Percentiles rank a stretch among this genome's conserved stretches.
Evolutionary conservation across 78 protist species (phyloP).

Genomic region (Planoprotostelium fungivorum): DNA sequence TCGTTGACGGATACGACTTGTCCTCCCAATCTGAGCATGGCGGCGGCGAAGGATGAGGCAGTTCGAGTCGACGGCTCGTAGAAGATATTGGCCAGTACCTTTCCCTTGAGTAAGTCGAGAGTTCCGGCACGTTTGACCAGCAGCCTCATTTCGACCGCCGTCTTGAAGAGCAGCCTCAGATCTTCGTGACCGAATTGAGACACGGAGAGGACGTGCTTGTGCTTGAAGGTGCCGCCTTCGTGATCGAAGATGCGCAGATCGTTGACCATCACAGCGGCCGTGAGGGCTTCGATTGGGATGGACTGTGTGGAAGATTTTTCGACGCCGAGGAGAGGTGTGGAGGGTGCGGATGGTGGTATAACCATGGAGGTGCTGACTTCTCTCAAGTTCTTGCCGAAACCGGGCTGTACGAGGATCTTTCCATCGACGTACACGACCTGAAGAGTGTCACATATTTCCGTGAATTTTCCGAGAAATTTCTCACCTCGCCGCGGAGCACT

Average conservation of each 20-base stretch:
- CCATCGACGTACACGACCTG: slow-evolving; percentile 43
- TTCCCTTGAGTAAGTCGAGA: slow-evolving; percentile 48
- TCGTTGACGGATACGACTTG: slow-evolving; percentile 52
- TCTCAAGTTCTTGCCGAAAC: slow-evolving; percentile 25
- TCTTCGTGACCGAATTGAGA: slow-evolving; percentile 62
- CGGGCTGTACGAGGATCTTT: slow-evolving; percentile 27
- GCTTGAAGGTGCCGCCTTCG: background rate
- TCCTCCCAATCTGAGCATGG: slow-evolving; percentile 92
- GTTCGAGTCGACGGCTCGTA: slow-evolving; percentile 92
- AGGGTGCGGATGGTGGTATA: background rate
- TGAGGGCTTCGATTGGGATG: background rate
- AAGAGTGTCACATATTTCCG: background rate
- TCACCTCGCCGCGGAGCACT: slow-evolving; percentile 30
- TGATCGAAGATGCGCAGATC: background rate
- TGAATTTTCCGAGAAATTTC: background rate
- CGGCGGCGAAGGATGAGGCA: slow-evolving; percentile 81
- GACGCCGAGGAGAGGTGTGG: background rate
- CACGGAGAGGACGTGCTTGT: slow-evolving; percentile 50
- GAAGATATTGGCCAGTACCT: slow-evolving; percentile 64
- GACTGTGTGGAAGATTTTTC: background rate
- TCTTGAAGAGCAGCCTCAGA: slow-evolving; percentile 27
- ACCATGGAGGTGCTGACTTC: background rate
- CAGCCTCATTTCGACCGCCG: slow-evolving; percentile 71
- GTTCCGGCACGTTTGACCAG: slow-evolving; percentile 41
- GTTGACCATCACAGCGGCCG: background rate